Conservation (phyloP, 208 protist genomes). For the Tritrichomonas foetus region DNA sequence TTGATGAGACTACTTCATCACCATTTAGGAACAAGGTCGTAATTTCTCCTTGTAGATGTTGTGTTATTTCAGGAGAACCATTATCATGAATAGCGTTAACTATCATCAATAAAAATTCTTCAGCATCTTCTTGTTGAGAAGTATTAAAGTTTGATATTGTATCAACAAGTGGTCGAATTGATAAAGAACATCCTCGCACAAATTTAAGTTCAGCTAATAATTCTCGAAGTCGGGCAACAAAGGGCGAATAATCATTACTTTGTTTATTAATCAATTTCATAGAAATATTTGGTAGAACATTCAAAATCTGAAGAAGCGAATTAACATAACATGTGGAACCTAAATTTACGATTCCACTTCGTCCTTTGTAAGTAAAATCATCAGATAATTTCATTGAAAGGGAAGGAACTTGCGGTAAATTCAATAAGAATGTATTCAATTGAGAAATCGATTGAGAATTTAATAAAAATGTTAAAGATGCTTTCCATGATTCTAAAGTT, state of each 20-base stretch:
- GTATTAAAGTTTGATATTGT: neutral
- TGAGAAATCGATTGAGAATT: neutral
- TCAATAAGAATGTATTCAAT: neutral
- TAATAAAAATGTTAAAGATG: neutral
- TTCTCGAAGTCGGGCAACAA: neutral
- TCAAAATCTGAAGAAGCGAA: neutral
- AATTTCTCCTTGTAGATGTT: neutral
- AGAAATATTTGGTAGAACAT: neutral
- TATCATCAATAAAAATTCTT: too few species aligned
- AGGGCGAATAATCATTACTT: neutral
- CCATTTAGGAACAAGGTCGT: neutral
- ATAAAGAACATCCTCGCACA: neutral
- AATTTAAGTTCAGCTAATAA: neutral
- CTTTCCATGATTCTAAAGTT: neutral
- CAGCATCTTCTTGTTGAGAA: neutral
- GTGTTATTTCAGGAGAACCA: neutral
- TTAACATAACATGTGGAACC: conserved; percentile 14
- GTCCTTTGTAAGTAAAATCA: neutral
- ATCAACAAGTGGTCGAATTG: neutral
- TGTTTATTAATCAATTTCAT: neutral
- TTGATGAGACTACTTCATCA: neutral
- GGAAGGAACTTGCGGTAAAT: neutral
- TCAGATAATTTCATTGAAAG: neutral
- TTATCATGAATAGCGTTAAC: too few species aligned
- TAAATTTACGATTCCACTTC: neutral